Percentiles rank a stretch among this genome's conserved stretches.
Evolutionary conservation across 1,139 yeast genomes (phyloP).

Genomic region (Yamadazyma sp.): DNA sequence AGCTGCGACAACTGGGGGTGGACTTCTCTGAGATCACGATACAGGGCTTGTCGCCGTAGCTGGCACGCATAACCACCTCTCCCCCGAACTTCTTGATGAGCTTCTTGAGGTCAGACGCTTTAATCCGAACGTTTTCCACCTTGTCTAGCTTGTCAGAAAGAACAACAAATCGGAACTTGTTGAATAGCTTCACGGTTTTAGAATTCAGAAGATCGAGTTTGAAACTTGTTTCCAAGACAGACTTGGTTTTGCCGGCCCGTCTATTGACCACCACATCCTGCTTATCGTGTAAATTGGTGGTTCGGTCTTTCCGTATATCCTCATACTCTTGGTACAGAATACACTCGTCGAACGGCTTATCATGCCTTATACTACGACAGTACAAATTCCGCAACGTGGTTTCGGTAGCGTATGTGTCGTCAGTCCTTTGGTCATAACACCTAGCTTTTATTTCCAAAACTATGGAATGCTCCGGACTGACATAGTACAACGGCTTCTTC

Average conservation of each 20-base stretch:
- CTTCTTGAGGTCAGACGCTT: conserved; percentile 33
- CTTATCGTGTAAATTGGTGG: conserved; percentile 22
- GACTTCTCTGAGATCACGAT: conserved; percentile 49
- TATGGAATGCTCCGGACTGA: conserved; percentile 71
- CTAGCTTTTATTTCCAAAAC: conserved; percentile 87
- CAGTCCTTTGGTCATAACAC: conserved; percentile 55
- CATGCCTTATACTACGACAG: conserved; percentile 66
- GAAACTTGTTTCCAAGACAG: conserved; percentile 6
- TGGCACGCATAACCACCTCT: conserved; percentile 16
- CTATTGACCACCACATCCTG: conserved; percentile 28
- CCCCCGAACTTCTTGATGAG: conserved; percentile 57
- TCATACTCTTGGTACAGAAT: conserved; percentile 58
- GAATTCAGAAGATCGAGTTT: background rate
- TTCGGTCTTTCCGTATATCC: conserved; percentile 30
- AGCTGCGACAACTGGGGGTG: conserved; percentile 45
- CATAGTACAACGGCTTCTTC: conserved; percentile 71
- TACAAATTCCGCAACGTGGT: conserved; percentile 77
- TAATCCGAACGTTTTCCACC: conserved; percentile 25
- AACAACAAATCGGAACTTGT: conserved; percentile 29
- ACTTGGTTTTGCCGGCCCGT: conserved; percentile 10
- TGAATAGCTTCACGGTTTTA: conserved; percentile 19
- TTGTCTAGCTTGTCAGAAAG: conserved; percentile 40
- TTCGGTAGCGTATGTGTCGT: conserved; percentile 57
- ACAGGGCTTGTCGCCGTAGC: conserved; percentile 21
- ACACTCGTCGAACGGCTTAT: conserved; percentile 59